Conservation (phyloP, 768 basidiomycete species). For the Leccinum imitatum region DNA sequence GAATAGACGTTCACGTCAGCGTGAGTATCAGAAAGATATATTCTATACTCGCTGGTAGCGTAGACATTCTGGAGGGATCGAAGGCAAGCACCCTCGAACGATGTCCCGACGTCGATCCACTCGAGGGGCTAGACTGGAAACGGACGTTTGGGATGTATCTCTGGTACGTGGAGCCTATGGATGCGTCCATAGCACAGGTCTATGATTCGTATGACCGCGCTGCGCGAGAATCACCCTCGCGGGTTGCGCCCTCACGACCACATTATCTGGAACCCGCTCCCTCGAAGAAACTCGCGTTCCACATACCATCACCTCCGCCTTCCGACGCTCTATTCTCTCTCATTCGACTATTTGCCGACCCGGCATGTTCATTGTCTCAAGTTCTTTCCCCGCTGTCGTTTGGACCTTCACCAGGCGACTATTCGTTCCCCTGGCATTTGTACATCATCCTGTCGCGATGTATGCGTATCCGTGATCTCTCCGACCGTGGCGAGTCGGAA, state of each 20-base stretch:
- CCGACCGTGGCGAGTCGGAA: conserved; percentile 66
- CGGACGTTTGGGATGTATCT: conserved; percentile 85
- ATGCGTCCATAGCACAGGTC: conserved; percentile 68
- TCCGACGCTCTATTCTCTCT: conserved; percentile 80
- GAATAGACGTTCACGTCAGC: conserved; percentile 66
- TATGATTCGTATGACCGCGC: conserved; percentile 59
- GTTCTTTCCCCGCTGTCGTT: conserved; percentile 74
- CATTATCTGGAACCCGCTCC: conserved; percentile 48
- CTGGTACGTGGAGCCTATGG: conserved; percentile 81
- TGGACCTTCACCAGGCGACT: conserved; percentile 72
- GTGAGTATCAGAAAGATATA: conserved; percentile 76
- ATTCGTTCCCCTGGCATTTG: conserved; percentile 87
- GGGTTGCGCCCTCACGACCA: conserved; percentile 55
- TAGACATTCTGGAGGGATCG: conserved; percentile 55
- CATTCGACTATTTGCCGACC: conserved; percentile 75
- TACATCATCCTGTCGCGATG: conserved; percentile 85
- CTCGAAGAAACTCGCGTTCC: conserved; percentile 36
- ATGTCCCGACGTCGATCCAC: conserved; percentile 58
- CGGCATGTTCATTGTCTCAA: conserved; percentile 64
- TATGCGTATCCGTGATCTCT: conserved; percentile 81
- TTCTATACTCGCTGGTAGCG: conserved; percentile 77
- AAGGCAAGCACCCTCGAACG: conserved; percentile 52
- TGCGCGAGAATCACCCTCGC: conserved; percentile 36
- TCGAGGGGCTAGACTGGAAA: conserved; percentile 84
- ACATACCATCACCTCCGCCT: conserved; percentile 42